phyloP scores from a whole-genome alignment of 805 yeast genomes.

The Isabelozyma rhagii region DNA sequence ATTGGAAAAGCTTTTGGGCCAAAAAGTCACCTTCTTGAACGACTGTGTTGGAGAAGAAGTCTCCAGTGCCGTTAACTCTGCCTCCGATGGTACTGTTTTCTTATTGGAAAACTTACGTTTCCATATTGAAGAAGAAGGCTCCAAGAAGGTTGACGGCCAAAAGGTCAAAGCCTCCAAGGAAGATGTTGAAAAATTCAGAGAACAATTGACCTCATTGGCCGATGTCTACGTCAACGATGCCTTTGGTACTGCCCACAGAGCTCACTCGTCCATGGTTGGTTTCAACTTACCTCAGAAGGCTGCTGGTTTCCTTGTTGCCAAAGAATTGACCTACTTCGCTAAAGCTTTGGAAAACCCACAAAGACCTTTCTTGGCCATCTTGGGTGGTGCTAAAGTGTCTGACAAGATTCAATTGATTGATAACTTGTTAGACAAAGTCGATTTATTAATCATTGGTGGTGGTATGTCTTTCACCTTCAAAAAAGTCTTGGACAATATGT shows the following conservation, averaged over 20 bases:
- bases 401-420: constrained; percentile 98
- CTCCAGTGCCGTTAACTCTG: constrained; percentile 70
- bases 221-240: constrained; percentile 98
- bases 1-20: constrained; percentile 70
- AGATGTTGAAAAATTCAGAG: constrained; percentile 83
- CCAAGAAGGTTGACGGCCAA: constrained; percentile 81
- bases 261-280: constrained; percentile 99
- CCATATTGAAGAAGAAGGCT: constrained; percentile 98
- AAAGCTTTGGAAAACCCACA: constrained; percentile 97
- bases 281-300: constrained; percentile 94
- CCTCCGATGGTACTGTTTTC: constrained; percentile 78
- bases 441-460: constrained; percentile 94
- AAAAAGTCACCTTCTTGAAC: constrained; percentile 71
- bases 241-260: constrained; percentile 99
- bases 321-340: constrained; percentile 96
- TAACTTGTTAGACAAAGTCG: constrained; percentile 94
- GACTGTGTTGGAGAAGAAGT: constrained; percentile 95
- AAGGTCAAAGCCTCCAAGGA: constrained; percentile 90
- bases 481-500: constrained; percentile 81
- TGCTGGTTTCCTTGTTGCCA: constrained; percentile 97
- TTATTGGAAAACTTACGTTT: constrained; percentile 95
- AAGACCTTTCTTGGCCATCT: constrained; percentile 97
- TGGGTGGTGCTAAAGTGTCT: constrained; percentile 99
- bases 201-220: constrained; percentile 85
- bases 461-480: constrained; percentile 99